A percentile compares a stretch with the other conserved stretches of the same genome.
These are phyloP conservation scores for Linnemannia zychae DNA, from an alignment of 192 early-diverging fungal species.

Conservation along the genomic window DNA sequence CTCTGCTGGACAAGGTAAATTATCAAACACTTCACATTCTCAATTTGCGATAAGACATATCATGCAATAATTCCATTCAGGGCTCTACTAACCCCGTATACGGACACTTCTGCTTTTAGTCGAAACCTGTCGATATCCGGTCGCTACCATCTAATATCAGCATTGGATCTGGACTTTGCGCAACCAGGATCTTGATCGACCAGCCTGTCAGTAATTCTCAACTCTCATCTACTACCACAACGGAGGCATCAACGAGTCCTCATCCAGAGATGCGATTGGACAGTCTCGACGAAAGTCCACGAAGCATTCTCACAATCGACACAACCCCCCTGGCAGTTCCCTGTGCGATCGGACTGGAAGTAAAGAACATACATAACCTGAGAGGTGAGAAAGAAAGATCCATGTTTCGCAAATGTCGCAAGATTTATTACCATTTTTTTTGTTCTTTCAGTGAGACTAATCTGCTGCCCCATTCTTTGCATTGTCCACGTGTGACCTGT, in stretches of 20 bases:
- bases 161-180: slow-evolving; percentile 26
- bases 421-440: neutral
- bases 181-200: slow-evolving; percentile 39
- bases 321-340: slow-evolving; percentile 13
- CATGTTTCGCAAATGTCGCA: neutral
- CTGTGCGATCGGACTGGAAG: slow-evolving; percentile 34
- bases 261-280: slow-evolving; percentile 13
- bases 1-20: neutral
- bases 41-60: neutral
- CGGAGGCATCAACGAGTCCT: neutral
- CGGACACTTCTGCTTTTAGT: neutral
- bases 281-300: neutral
- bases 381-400: neutral
- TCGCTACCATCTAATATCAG: slow-evolving; percentile 24
- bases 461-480: neutral
- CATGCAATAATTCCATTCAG: neutral
- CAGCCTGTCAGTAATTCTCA: slow-evolving; percentile 7
- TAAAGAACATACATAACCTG: slow-evolving; percentile 9
- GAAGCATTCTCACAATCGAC: slow-evolving; percentile 22
- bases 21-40: neutral
- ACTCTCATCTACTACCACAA: neutral
- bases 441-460: neutral
- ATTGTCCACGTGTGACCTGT: neutral
- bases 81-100: neutral
- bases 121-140: slow-evolving; percentile 11